Conservation (phyloP, 2,329 filamentous ascomycete genomes). For the Phaeosphaeria sp. region DNA sequence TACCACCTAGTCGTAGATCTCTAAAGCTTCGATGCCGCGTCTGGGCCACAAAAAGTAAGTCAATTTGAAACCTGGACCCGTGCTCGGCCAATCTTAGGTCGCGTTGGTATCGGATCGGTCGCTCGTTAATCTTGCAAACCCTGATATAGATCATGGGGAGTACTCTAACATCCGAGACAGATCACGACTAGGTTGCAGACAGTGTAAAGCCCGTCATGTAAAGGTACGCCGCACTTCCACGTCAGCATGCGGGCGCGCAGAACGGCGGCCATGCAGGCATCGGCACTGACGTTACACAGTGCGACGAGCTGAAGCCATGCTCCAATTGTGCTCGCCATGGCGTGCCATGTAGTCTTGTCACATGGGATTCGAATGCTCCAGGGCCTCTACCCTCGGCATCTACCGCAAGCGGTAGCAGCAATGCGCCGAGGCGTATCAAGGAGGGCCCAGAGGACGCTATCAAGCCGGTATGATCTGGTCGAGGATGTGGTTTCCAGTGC, state of each 20-base stretch:
- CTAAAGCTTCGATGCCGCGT: constrained; percentile 39
- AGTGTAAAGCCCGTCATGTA: constrained; percentile 48
- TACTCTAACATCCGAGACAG: constrained; percentile 9
- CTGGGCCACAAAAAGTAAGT: constrained; percentile 48
- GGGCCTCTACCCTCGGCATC: constrained; percentile 16
- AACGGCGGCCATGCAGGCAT: too few species aligned
- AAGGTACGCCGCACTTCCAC: constrained; percentile 34
- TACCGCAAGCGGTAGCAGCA: constrained; percentile 16
- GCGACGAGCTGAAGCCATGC: constrained; percentile 48
- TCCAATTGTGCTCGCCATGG: constrained; percentile 47
- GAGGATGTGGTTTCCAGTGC: neutral
- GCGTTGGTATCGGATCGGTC: constrained; percentile 3
- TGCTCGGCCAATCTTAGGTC: constrained; percentile 8
- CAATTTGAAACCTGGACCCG: constrained; percentile 8
- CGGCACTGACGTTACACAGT: constrained; percentile 33
- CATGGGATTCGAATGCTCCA: constrained; percentile 28
- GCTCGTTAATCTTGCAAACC: neutral
- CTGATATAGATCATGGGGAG: neutral
- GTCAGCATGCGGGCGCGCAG: neutral
- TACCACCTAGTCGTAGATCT: constrained; percentile 10
- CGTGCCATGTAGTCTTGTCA: constrained; percentile 44
- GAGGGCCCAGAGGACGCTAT: constrained; percentile 16
- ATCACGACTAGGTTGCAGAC: constrained; percentile 40
- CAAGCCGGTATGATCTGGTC: constrained; percentile 22
- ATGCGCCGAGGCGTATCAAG: constrained; percentile 17